Evolutionary conservation across 768 basidiomycete genomes (phyloP), one percentile per base, ranked within the genome.

Genomic region (Psilocybe cyanescens): DNA sequence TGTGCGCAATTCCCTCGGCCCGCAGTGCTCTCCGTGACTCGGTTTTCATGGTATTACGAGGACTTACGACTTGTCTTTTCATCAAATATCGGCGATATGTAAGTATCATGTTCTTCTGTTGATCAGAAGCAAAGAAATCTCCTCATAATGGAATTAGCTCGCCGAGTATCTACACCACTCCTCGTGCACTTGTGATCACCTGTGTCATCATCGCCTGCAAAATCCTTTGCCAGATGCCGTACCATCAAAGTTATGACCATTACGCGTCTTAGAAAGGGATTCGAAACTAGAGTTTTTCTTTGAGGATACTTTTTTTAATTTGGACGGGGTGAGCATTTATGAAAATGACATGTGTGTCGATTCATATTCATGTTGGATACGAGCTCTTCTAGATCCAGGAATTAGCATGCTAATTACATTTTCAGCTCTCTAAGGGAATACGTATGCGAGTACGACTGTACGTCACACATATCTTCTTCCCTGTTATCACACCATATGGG

Each of bases 401-500:
- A 14, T 39, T 39, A 39, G 37, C 37, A 39, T 14, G 8, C 7
- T 44, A 14, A 12, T n/a, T 3, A 4, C 14, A 14, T 12, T 44
- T 44, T 44, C 41, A 44, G 11, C 14, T 44, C n/a, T 12, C 41
- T 5, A 14, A 14, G 14, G n/a, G 41, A 44, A 12, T 17, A 44
- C 24, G 24, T 24, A 24, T 4, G 14, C 14, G 41, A 44, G 41
- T 44, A 35, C 33, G 33, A 35, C 24, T 24, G 37, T 39, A 39
- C 41, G 14, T 44, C 11, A 44, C 41, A 44, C 5, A 44, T 44
- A 24, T 8, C 17, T n/a, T 29, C 54, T 56, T 60, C 59, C 29
- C 46, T 30, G 33, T 60, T 60, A 60, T 60, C 59, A n/a, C 35
- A 29, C 59, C 59, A 60, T 50, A 53, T 49, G 59, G 59, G 19